Base-by-base conservation (phyloP, 108 stramenopile species). In the Nannochloropsis gaditana region DNA sequence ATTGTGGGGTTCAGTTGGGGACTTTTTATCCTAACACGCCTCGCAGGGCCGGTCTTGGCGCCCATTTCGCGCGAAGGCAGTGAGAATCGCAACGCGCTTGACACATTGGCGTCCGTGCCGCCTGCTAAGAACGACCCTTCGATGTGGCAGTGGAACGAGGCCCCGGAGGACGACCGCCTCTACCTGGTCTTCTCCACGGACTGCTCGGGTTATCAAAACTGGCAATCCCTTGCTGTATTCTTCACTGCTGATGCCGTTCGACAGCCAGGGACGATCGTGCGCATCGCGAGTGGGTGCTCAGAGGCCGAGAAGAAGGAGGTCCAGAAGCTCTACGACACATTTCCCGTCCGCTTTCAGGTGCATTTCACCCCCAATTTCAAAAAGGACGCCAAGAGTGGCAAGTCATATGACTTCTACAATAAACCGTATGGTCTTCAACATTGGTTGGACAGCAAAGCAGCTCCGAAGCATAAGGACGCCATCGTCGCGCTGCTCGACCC, bases 401-500 rank as follows among this genome's bases (percentile, higher is more conserved):
- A 42, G 43, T 80, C 80, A 73, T 90, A 89, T 47, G 44, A 85
- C 11, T 89, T 84, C 86, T 90, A 90, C 86, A 89, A 90, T 84
- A 90, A 91, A 50, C 90, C 89, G 11, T 84, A 84, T 83, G 91
- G 88, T 9, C 81, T 89, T 81, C 21, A 43, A 2, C 90, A 91
- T 87, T 91, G 59, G 43, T 44, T 90, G 21, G 79, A 85, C 43
- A 15, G 84, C 79, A 47, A 83, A 31, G 81, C 86, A n/a, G 80
- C 44, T 3, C 81, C 59, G 11, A 82, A 86, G 9, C 83, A 89
- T 44, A 84, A 90, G 6, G 94, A 96, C 85, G 92, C 89, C n/a
- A 88, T 98, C 9, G 82, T 97, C 9, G 94, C 95, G 41, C 88
- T 98, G n/a, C 82, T 95, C 44, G 98, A 99, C 91, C 98, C 98